Evolutionary conservation across 495 filamentous ascomycete species (phyloP).

Genomic region (Aspergillus coremiiformis): DNA sequence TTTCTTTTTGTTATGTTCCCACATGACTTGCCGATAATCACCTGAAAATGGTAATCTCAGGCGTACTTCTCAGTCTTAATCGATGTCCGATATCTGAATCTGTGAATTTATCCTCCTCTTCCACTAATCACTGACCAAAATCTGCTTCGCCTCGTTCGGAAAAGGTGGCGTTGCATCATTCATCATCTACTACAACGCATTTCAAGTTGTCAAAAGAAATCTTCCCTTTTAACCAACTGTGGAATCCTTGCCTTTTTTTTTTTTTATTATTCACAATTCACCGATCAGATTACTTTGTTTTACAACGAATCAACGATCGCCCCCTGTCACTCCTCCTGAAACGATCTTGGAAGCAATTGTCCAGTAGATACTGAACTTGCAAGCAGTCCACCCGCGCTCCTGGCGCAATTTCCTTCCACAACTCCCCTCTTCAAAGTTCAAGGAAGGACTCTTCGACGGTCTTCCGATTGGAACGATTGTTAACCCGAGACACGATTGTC

Average conservation of each 20-base stretch:
- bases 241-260: too few species aligned
- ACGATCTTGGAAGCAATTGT: too few species aligned
- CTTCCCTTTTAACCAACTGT: not conserved
- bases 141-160: not conserved
- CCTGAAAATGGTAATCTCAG: not conserved
- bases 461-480: constrained; percentile 18
- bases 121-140: not conserved
- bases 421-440: constrained; percentile 9
- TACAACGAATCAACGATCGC: too few species aligned
- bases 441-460: constrained; percentile 21
- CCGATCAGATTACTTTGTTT: too few species aligned
- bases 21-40: not conserved
- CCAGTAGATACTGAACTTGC: too few species aligned
- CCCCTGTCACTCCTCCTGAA: constrained; percentile 21
- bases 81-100: too few species aligned
- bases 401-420: constrained; percentile 29
- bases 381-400: constrained; percentile 26
- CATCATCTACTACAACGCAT: too few species aligned
- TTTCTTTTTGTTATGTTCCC: not conserved
- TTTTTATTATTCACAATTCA: too few species aligned
- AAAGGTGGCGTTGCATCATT: not conserved
- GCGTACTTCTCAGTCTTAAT: too few species aligned
- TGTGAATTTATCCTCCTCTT: not conserved
- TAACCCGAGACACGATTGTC: constrained; percentile 15
- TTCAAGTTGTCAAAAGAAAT: too few species aligned